Conservation (phyloP, 345 rosid species). For the Arabis alpina region DNA sequence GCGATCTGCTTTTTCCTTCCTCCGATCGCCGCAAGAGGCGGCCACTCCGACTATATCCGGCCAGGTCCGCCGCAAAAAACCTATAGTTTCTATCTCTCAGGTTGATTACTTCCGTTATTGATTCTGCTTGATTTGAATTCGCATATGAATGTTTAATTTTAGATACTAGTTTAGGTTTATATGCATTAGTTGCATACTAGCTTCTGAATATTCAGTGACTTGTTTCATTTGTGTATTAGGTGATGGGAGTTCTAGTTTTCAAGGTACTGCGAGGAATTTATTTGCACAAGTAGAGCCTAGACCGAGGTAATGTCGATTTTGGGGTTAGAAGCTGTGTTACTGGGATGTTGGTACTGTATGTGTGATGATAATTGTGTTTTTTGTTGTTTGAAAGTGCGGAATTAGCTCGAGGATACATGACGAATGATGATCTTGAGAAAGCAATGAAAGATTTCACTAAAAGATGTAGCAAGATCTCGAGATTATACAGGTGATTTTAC, state of each 20-base stretch:
- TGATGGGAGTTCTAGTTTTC: constrained; percentile 39
- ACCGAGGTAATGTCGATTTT: constrained; percentile 47
- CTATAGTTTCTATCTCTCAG: not conserved
- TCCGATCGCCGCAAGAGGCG: constrained; percentile 52
- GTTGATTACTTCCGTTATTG: constrained; percentile 20
- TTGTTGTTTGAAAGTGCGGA: constrained; percentile 46
- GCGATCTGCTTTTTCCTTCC: constrained; percentile 39
- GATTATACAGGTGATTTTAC: constrained; percentile 76
- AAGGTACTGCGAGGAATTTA: constrained; percentile 50
- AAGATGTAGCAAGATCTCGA: constrained; percentile 78
- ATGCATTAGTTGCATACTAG: not conserved
- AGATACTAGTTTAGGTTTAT: constrained; percentile 4
- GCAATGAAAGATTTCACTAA: constrained; percentile 71
- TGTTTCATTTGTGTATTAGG: constrained; percentile 35
- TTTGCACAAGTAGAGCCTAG: constrained; percentile 42
- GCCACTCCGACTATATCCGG: constrained; percentile 38
- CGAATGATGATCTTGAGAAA: constrained; percentile 73
- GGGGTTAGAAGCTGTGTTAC: constrained; percentile 1
- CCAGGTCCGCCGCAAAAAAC: constrained; percentile 43
- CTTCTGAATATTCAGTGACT: not conserved
- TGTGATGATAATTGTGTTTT: constrained; percentile 5
- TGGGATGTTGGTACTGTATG: not conserved
- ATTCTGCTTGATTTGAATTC: constrained; percentile 11
- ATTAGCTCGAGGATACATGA: constrained; percentile 71
- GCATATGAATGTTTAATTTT: not conserved